Evolutionary conservation across 768 basidiomycete species (phyloP).

Genomic region (Hypholoma sublateritium): DNA sequence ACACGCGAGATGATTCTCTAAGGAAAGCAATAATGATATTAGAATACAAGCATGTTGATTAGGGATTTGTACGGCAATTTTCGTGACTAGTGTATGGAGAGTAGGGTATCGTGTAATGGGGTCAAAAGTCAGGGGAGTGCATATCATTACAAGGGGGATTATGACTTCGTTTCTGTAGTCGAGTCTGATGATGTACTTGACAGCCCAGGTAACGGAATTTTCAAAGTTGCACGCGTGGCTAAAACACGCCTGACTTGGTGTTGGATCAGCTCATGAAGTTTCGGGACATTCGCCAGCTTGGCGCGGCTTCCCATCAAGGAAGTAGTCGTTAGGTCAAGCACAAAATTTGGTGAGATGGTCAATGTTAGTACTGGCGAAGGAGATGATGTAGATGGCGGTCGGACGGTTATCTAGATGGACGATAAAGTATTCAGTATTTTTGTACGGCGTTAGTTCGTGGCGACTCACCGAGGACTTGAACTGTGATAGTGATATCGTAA

Average conservation of each 20-base stretch:
- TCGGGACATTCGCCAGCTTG: slow-evolving; percentile 97
- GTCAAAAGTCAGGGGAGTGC: not conserved
- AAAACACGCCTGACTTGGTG: slow-evolving; percentile 74
- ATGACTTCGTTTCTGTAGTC: slow-evolving; percentile 26
- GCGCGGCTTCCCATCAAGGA: slow-evolving; percentile 95
- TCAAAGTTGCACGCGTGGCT: slow-evolving; percentile 62
- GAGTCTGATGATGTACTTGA: slow-evolving; percentile 30
- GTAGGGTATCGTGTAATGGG: slow-evolving; percentile 4
- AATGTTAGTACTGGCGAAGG: slow-evolving; percentile 63
- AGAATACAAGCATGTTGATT: slow-evolving; percentile 10
- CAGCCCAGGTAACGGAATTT: slow-evolving; percentile 66
- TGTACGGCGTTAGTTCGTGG: no score
- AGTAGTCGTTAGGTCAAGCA: slow-evolving; percentile 81
- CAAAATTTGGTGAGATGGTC: slow-evolving; percentile 82
- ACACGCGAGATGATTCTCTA: not conserved
- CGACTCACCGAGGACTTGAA: slow-evolving; percentile 65
- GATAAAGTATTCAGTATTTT: not conserved
- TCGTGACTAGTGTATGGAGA: slow-evolving; percentile 2
- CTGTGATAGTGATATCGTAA: slow-evolving; percentile 75
- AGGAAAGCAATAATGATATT: slow-evolving; percentile 13
- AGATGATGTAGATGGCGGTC: slow-evolving; percentile 56
- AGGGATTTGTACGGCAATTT: slow-evolving; percentile 4
- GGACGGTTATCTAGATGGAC: slow-evolving; percentile 56
- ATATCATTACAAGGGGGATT: slow-evolving; percentile 11
- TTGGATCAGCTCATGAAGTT: slow-evolving; percentile 92